Percentiles rank a stretch among this genome's conserved stretches.
Evolutionary conservation across 2,329 filamentous ascomycete genomes (phyloP).

Genomic region (Colletotrichum tanaceti): DNA sequence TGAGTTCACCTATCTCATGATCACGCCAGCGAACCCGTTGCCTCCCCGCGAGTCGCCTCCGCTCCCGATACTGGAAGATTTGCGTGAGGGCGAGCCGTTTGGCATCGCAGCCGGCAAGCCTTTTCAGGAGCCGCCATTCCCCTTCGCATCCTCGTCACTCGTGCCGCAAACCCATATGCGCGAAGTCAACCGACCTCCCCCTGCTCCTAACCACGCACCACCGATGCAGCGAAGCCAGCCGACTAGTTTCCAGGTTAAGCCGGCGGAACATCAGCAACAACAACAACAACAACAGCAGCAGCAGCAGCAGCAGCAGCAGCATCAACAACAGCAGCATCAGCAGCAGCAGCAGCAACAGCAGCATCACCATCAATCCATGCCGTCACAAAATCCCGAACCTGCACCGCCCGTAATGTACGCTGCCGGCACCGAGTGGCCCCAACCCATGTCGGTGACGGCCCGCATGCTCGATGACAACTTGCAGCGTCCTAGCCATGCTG

Average conservation of each 20-base stretch:
- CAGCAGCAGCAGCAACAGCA: conserved; percentile 55
- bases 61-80: conserved; percentile 68
- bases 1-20: conserved; percentile 76
- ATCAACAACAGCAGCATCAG: neutral
- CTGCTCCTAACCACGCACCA: conserved; percentile 69
- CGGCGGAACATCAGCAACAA: conserved; percentile 56
- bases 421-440: conserved; percentile 49
- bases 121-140: conserved; percentile 42
- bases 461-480: conserved; percentile 50
- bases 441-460: conserved; percentile 43
- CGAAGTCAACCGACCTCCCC: conserved; percentile 66
- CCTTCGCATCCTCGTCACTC: conserved; percentile 42
- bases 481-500: conserved; percentile 52
- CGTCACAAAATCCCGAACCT: conserved; percentile 64
- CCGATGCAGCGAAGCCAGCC: conserved; percentile 57
- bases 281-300: conserved; percentile 44
- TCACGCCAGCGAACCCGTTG: conserved; percentile 72
- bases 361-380: conserved; percentile 53
- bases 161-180: conserved; percentile 66
- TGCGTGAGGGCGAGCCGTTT: conserved; percentile 66
- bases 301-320: conserved; percentile 6
- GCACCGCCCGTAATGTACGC: conserved; percentile 54
- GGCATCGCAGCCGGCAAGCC: conserved; percentile 58
- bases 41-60: conserved; percentile 73
- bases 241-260: conserved; percentile 50